Base-by-base conservation (phyloP, 352 stramenopile species). In the Elongisporangium undulatum region DNA sequence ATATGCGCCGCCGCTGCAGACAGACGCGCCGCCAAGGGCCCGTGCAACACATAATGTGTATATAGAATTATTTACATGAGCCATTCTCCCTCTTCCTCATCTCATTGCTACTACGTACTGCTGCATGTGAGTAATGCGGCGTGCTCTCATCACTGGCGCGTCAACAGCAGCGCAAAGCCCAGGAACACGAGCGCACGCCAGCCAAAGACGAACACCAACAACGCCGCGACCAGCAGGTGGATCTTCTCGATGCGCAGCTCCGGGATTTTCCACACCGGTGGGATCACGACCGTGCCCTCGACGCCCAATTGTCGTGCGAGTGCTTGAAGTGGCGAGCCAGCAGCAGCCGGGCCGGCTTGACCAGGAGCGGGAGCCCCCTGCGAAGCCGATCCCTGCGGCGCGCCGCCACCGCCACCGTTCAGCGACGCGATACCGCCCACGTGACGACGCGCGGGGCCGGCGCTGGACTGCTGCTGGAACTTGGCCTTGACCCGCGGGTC, bases 131-230 rank as follows among this genome's bases (percentile, higher is more conserved):
- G 29, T 17, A 22, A 13, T 10, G 4, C 39, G 16, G 60, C 22
- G n/a, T n/a, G n/a, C n/a, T n/a, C n/a, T n/a, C n/a, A n/a, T 48
- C 16, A 55, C 49, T 19, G 19, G 49, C 19, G 62, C 8, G 78
- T 84, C 16, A 92, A 53, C 56, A 89, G 85, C 66, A 79, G 85
- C 10, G 68, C 77, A 59, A 94, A 84, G 16, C 67, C 79, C 13
- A 89, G 52, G 66, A 92, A 87, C 49, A 78, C 77, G 49, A 94
- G 70, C 53, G 85, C 85, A 26, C 81, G 74, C 82, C 82, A 92
- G 53, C 85, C 85, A 26, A 92, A 88, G 52, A 94, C 49, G 6
- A 68, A 49, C 26, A 77, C 69, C 21, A 89, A 68, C 34, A 94
- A 41, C 22, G 74, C 80, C 6, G 68, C 72, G 34, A 94, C 53